Evolutionary conservation across 169 alveolate genomes (phyloP).

Genomic region (Perkinsus olseni): DNA sequence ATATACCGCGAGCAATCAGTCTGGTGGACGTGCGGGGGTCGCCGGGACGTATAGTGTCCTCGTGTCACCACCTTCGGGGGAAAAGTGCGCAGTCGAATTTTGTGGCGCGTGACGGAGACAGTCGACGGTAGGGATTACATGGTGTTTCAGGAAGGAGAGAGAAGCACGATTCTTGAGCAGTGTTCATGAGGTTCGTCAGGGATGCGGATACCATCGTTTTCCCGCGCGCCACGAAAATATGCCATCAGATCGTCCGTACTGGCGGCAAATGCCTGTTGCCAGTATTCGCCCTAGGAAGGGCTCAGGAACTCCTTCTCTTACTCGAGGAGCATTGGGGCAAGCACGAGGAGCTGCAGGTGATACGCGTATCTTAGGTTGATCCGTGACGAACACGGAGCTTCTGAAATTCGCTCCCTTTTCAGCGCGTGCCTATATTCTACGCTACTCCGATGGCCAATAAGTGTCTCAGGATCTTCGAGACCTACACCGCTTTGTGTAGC

Average conservation of each 20-base stretch:
- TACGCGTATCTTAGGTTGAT: background rate
- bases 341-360: slow-evolving; percentile 63
- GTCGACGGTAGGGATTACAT: too few species aligned
- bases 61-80: background rate
- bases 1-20: too few species aligned
- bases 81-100: background rate
- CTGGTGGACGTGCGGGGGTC: too few species aligned
- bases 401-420: background rate
- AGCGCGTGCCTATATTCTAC: slow-evolving; percentile 83
- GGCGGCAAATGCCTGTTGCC: slow-evolving; percentile 92
- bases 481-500: slow-evolving; percentile 90
- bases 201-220: background rate
- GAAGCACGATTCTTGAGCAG: slow-evolving; percentile 79
- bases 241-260: slow-evolving; percentile 53
- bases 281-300: slow-evolving; percentile 87
- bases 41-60: too few species aligned
- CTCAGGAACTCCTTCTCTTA: slow-evolving; percentile 87
- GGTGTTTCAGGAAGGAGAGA: slow-evolving; percentile 63
- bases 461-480: slow-evolving; percentile 85
- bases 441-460: slow-evolving; percentile 89
- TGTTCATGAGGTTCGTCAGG: slow-evolving; percentile 37
- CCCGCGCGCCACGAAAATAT: slow-evolving; percentile 17
- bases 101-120: background rate
- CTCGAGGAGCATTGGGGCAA: slow-evolving; percentile 92
- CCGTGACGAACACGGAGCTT: background rate